Conservation (phyloP, 2,329 filamentous ascomycete genomes). For the Coccinonectria pachysandricola region DNA sequence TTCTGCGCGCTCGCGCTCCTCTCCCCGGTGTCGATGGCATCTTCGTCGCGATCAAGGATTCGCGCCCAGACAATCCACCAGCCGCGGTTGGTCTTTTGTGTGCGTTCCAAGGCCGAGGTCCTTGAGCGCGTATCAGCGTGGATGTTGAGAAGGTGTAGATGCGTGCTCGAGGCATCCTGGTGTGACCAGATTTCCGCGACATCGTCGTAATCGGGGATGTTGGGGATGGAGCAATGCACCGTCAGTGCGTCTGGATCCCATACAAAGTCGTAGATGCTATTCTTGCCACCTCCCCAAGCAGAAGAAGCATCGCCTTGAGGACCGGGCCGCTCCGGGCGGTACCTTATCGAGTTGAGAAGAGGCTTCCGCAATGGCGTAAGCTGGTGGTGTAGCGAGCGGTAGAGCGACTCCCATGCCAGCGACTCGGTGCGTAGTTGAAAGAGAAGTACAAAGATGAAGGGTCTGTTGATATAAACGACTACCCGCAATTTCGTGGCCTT, state of each 20-base stretch:
- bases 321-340: conserved; percentile 39
- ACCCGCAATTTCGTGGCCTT: conserved; percentile 52
- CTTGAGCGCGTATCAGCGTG: conserved; percentile 33
- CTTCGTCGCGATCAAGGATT: conserved; percentile 30
- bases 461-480: conserved; percentile 61
- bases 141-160: conserved; percentile 52
- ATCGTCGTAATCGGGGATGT: conserved; percentile 41
- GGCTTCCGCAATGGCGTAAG: conserved; percentile 48
- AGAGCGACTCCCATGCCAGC: conserved; percentile 44
- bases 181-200: conserved; percentile 40
- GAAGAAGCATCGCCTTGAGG: conserved; percentile 19
- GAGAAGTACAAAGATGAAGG: conserved; percentile 69
- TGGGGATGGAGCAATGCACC: conserved; percentile 55
- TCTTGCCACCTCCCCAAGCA: conserved; percentile 4
- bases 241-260: conserved; percentile 49
- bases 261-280: conserved; percentile 49
- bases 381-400: conserved; percentile 51
- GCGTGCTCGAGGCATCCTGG: conserved; percentile 53
- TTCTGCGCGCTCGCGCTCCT: conserved; percentile 6
- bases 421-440: conserved; percentile 51
- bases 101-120: conserved; percentile 44
- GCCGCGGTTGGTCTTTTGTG: conserved; percentile 54
- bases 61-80: conserved; percentile 64
- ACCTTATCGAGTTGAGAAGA: conserved; percentile 45
- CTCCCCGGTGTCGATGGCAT: no score